Evolutionary conservation across 2,329 filamentous ascomycete species (phyloP), one percentile per base, ranked within the genome.

Genomic region (Hymenotorrendiella dingleyae): DNA sequence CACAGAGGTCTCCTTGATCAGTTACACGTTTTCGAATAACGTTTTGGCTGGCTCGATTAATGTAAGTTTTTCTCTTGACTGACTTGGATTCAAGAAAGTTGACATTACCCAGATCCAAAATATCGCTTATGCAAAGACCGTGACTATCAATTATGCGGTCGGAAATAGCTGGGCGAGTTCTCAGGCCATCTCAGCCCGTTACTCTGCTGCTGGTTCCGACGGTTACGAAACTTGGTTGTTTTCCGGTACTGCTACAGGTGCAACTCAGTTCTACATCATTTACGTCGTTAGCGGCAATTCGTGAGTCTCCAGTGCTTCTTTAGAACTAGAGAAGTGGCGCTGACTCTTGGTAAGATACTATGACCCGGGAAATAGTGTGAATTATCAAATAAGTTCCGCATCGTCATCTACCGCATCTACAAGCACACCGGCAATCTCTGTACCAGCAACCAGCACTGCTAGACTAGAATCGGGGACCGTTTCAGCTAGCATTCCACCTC

Each of bases 211-310:
- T 7, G 44, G 36, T 26, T 39, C 37, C 16, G 52, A 17, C 21
- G 52, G 52, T 14, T 59, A 51, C 29, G 54, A 58, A 38, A 54
- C 46, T 4, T 59, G 56, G 56, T 36, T 23, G 11, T 59, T 59
- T 39, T 56, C 54, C 4, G 53, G 55, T 8, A 51, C 39, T 28
- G 55, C 53, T 21, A 36, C 47, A n/a, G 55, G 56, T 19, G 55
- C 54, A 11, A 57, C 55, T 6, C 52, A 58, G 32, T 52, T 58
- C 21, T 55, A 58, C 39, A 55, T 59, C 43, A 49, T 47, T 35
- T 58, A 58, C 33, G 53, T 56, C 46, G 53, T 59, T n/a, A 53
- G 43, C 17, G 54, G 56, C n/a, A 48, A 17, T 11, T 54, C 48
- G 40, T 42, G 29, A 8, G 40, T 36, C 19, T 23, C 16, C 12